Percentiles rank a stretch among this genome's conserved stretches.
phyloP scores from a whole-genome alignment of 495 filamentous ascomycete genomes.

The Penicillium flavigenum region DNA sequence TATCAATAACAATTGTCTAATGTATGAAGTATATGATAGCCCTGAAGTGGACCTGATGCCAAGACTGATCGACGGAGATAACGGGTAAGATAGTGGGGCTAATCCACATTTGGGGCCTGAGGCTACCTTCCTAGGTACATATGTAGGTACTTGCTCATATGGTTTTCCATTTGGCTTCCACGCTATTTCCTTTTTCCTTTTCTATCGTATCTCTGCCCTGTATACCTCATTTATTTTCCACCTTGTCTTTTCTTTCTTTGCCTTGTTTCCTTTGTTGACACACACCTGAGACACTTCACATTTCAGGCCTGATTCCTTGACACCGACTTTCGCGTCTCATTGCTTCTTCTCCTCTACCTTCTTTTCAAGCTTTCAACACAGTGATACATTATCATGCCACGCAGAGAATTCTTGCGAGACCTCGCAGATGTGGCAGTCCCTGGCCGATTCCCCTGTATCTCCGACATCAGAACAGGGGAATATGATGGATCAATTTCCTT shows the following conservation, averaged over 20 bases:
- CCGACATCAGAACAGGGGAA: slow-evolving; percentile 53
- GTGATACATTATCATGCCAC: slow-evolving; percentile 47
- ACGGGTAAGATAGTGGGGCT: background rate
- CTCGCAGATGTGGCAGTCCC: slow-evolving; percentile 40
- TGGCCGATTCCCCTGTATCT: slow-evolving; percentile 39
- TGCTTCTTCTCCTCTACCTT: background rate
- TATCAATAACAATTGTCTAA: slow-evolving; percentile 26
- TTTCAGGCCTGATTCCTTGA: background rate
- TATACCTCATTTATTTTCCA: background rate
- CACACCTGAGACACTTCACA: background rate
- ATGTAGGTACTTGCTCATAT: background rate
- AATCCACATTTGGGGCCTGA: background rate
- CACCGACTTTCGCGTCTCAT: background rate
- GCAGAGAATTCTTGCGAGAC: slow-evolving; percentile 54
- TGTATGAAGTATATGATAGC: too few relatives aligned
- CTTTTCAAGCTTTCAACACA: background rate
- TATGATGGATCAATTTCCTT: slow-evolving; percentile 65
- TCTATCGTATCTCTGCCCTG: background rate
- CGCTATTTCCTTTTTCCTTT: background rate
- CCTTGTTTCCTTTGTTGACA: background rate
- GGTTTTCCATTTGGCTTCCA: background rate
- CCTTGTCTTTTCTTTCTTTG: background rate
- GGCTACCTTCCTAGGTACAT: background rate
- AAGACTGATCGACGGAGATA: background rate
- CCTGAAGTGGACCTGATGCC: background rate